These are phyloP conservation scores for Geotrichum siamense DNA, from an alignment of 1,139 yeast species.

Conservation along the genomic window DNA sequence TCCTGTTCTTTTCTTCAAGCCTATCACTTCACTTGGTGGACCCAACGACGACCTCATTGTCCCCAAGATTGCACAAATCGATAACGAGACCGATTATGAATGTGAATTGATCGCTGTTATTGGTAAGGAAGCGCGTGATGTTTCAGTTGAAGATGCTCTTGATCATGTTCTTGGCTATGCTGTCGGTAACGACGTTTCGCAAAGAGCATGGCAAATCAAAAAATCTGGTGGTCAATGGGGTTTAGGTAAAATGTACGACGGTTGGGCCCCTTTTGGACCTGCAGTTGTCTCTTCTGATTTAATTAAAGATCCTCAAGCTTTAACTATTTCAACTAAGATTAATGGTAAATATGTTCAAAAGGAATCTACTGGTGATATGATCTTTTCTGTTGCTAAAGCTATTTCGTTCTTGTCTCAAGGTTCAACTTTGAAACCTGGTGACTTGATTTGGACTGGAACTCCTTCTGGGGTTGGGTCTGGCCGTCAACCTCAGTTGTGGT, in stretches of 20 bases:
- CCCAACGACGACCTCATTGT: slow-evolving; percentile 39
- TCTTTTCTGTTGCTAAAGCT: slow-evolving; percentile 42
- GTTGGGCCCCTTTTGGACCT: slow-evolving; percentile 51
- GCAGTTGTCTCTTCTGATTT: slow-evolving; percentile 39
- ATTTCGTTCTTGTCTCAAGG: slow-evolving; percentile 47
- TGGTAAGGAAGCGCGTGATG: slow-evolving; percentile 44
- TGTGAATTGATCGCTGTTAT: slow-evolving; percentile 49
- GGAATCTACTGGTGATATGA: slow-evolving; percentile 43
- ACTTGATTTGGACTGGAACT: slow-evolving; percentile 47
- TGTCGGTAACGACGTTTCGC: slow-evolving; percentile 50
- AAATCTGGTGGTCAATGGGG: slow-evolving; percentile 47
- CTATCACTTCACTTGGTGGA: slow-evolving; percentile 38
- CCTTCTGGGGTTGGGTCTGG: slow-evolving; percentile 51
- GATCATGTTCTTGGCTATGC: slow-evolving; percentile 47
- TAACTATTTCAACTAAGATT: slow-evolving; percentile 37
- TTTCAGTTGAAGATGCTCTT: slow-evolving; percentile 40
- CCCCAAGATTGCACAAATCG: slow-evolving; percentile 41
- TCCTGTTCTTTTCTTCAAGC: slow-evolving; percentile 47
- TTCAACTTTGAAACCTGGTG: slow-evolving; percentile 45
- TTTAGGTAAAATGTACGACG: slow-evolving; percentile 47
- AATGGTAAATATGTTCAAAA: slow-evolving; percentile 44
- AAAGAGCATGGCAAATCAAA: slow-evolving; percentile 45
- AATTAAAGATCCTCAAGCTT: slow-evolving; percentile 32
- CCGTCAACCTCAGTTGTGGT: slow-evolving; percentile 38
- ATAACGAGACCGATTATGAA: slow-evolving; percentile 44